These are phyloP conservation scores for Colletotrichum australisinense DNA, from an alignment of 2,329 filamentous ascomycete species.

Conservation along the genomic window DNA sequence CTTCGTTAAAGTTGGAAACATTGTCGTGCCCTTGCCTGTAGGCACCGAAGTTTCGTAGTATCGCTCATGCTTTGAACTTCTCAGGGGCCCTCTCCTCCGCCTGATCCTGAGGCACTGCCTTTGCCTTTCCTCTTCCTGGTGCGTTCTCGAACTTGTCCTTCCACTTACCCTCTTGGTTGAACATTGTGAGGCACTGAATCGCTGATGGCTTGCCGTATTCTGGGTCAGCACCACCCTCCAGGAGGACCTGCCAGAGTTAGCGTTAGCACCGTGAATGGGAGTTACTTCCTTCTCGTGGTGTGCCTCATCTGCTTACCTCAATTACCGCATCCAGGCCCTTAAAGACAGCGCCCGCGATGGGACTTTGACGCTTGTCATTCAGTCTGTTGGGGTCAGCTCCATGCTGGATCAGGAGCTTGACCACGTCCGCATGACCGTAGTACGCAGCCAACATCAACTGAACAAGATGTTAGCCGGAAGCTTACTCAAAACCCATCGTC, in stretches of 20 bases:
- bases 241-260: slow-evolving; percentile 49
- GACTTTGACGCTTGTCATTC: slow-evolving; percentile 76
- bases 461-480: not conserved
- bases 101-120: slow-evolving; percentile 22
- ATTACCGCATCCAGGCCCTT: slow-evolving; percentile 76
- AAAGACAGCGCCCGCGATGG: slow-evolving; percentile 78
- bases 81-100: slow-evolving; percentile 24
- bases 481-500: not conserved
- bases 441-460: slow-evolving; percentile 80
- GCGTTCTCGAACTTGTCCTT: slow-evolving; percentile 60
- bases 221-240: slow-evolving; percentile 66
- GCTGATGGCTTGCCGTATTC: slow-evolving; percentile 63
- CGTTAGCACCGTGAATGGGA: not conserved
- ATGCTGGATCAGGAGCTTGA: slow-evolving; percentile 68
- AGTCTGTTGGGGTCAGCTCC: slow-evolving; percentile 75
- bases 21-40: not conserved
- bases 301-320: slow-evolving; percentile 46
- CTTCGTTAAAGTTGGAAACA: not conserved
- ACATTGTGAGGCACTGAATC: slow-evolving; percentile 60
- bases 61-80: slow-evolving; percentile 25
- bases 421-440: slow-evolving; percentile 72
- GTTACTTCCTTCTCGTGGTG: no score
- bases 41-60: not conserved
- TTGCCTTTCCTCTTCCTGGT: slow-evolving; percentile 58
- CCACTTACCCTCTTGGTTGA: slow-evolving; percentile 64